Evolutionary conservation across 2,329 filamentous ascomycete species (phyloP), one percentile per base, ranked within the genome.

Genomic region (Zalaria obscura): DNA sequence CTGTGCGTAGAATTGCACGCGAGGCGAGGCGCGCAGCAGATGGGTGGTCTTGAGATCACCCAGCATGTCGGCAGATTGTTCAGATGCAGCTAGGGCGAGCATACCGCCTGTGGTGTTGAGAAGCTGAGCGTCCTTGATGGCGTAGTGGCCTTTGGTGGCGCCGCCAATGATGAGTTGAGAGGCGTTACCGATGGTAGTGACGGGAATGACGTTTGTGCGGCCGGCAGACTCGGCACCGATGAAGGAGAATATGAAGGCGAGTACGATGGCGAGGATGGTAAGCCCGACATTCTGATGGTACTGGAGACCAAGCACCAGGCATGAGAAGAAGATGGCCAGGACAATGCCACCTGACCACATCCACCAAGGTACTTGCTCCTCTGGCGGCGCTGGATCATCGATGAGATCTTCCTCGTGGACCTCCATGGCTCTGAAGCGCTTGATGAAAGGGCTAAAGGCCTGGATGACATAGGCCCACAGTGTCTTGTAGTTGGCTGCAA

Each of bases 41-140:
- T 78, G 80, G 2, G 76, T 77, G 29, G 75, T 74, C 27, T 76
- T 68, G 66, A 81, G 78, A 51, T 82, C 78, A 42, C 66, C 66
- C 29, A 73, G 69, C n/a, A 80, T 62, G 38, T 67, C 60, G 28
- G 62, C 68, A 40, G 52, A 50, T 42, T 59, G 54, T 35, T 55
- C 53, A 33, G 56, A 51, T 26, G 54, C 55, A 41, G 58, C 55
- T 39, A 47, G 51, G 27, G 54, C 56, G 28, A 62, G 49, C 29
- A 58, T 55, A 31, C 76, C 48, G 28, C 75, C 75, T 33, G 78
- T 66, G 26, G 80, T 61, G 60, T 81, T 81, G 58, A 80, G 66
- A 42, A 67, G 63, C 59, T 80, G 77, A 1, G 76, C 73, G 8
- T 69, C 55, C 4, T 60, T 48, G 44, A 73, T 48, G 1, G 59